Evolutionary conservation across 1,284 basidiomycete genomes (phyloP).

Genomic region (Cutaneotrichosporon cutaneum): DNA sequence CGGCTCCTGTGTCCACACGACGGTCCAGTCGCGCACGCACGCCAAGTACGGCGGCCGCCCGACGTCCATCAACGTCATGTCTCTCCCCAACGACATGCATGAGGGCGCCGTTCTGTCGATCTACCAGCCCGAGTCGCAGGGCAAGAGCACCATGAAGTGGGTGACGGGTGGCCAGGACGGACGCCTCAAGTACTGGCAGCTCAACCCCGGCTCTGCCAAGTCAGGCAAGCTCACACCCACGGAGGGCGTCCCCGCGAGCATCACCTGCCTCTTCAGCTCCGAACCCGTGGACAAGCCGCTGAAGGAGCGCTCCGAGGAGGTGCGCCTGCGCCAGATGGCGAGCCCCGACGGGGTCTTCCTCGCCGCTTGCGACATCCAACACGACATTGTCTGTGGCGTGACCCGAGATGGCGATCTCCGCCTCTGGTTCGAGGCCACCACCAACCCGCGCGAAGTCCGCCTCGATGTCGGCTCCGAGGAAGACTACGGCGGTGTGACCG

Average conservation of each 20-base stretch:
- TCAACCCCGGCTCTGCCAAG: constrained; percentile 28
- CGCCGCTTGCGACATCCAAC: constrained; percentile 32
- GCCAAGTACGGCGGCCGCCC: constrained; percentile 41
- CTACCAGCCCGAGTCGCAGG: constrained; percentile 29
- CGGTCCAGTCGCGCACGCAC: constrained; percentile 38
- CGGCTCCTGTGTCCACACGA: constrained; percentile 46
- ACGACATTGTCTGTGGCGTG: constrained; percentile 40
- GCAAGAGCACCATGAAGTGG: constrained; percentile 33
- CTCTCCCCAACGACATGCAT: constrained; percentile 32
- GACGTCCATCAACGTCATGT: constrained; percentile 38
- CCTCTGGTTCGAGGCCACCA: constrained; percentile 33
- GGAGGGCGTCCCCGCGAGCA: constrained; percentile 27
- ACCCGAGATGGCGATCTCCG: constrained; percentile 45
- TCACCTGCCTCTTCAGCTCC: constrained; percentile 45
- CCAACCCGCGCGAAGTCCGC: constrained; percentile 26
- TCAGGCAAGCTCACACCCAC: constrained; percentile 33
- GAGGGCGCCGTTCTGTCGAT: constrained; percentile 38
- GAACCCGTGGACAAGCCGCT: constrained; percentile 25
- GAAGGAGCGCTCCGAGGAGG: constrained; percentile 37
- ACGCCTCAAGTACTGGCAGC: constrained; percentile 47
- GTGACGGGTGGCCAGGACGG: constrained; percentile 49
- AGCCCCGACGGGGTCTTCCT: constrained; percentile 39
- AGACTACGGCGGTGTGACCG: constrained; percentile 29
- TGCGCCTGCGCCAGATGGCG: constrained; percentile 33
- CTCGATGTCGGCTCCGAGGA: constrained; percentile 39